phyloP scores from a whole-genome alignment of 345 rosid species.

The Citrus sp. region DNA sequence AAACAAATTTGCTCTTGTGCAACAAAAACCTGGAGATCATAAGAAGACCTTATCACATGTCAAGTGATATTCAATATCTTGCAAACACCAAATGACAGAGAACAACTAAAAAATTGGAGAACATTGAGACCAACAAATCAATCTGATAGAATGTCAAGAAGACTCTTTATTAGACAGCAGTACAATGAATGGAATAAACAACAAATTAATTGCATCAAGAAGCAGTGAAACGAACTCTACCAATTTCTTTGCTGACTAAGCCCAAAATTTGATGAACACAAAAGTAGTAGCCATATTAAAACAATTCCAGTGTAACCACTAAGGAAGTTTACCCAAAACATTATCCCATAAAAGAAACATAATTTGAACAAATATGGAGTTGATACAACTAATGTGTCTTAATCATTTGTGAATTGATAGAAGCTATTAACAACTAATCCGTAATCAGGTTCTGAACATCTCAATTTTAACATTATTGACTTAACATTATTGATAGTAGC shows the following conservation, averaged over 20 bases:
- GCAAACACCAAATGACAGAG: neutral
- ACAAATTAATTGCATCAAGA: neutral
- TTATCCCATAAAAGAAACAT: neutral
- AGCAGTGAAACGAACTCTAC: neutral
- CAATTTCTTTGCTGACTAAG: neutral
- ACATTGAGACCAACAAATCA: neutral
- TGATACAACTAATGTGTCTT: neutral
- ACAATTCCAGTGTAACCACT: neutral
- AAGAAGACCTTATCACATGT: neutral
- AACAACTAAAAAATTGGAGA: neutral
- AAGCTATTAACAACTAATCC: neutral
- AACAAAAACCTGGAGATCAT: constrained; percentile 52
- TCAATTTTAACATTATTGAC: neutral
- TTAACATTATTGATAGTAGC: no score
- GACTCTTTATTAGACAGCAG: neutral
- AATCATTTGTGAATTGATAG: neutral
- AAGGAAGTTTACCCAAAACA: neutral
- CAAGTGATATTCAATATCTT: neutral
- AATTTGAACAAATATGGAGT: neutral
- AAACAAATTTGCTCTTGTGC: constrained; percentile 84
- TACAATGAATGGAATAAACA: neutral
- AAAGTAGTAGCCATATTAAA: neutral
- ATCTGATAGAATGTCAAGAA: neutral
- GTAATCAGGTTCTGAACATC: neutral
- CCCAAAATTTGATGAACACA: neutral